Evolutionary conservation across 768 basidiomycete species (phyloP).

Genomic region (Tricholoma sp.): DNA sequence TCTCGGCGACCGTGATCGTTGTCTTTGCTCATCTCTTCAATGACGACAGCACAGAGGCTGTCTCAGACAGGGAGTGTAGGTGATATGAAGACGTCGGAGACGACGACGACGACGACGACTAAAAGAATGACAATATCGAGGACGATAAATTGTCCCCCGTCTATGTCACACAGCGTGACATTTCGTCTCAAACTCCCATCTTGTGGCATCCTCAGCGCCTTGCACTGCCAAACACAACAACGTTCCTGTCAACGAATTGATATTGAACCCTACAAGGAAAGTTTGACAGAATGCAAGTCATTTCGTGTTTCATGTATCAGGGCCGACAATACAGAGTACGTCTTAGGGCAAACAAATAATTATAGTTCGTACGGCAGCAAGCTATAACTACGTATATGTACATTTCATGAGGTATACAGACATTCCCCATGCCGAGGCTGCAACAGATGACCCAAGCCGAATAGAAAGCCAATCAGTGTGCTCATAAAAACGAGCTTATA

Average conservation of each 20-base stretch:
- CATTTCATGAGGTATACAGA: conserved; percentile 7
- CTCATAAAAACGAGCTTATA: not conserved
- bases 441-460: not conserved
- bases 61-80: not conserved
- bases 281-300: too few relatives aligned
- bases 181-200: not conserved
- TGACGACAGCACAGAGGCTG: conserved; percentile 1
- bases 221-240: not conserved
- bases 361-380: not conserved
- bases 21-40: conserved; percentile 32
- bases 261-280: too few relatives aligned
- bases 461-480: conserved; percentile 3
- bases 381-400: conserved; percentile 3
- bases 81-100: not conserved
- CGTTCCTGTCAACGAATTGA: not conserved
- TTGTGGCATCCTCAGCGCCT: not conserved
- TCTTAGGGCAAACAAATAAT: not conserved
- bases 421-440: not conserved
- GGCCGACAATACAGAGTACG: too few relatives aligned
- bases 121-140: conserved; percentile 5
- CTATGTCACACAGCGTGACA: conserved; percentile 10
- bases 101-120: conserved; percentile 1
- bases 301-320: too few relatives aligned
- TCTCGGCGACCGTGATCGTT: conserved; percentile 27
- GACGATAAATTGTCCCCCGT: conserved; percentile 5